Evolutionary conservation across 2,329 filamentous ascomycete species (phyloP), one percentile per base, ranked within the genome.

Genomic region (Penicillium psychrosexuale): DNA sequence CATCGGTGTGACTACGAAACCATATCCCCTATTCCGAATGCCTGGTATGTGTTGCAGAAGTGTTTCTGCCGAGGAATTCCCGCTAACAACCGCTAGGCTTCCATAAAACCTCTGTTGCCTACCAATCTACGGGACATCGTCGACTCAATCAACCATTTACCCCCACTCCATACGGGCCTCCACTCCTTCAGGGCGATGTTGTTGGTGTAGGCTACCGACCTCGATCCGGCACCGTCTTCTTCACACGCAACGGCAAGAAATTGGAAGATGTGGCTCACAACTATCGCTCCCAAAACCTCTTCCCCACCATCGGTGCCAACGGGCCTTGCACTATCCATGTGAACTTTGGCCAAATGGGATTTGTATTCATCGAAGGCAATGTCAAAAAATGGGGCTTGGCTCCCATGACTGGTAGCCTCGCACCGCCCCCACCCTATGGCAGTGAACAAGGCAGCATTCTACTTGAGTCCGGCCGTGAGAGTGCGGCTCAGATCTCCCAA

Each of bases 351-450:
- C 94, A 99, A 72, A 90, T 94, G 69, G 94, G 94, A 33, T 99
- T 97, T 69, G 94, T 99, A 46, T 99, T 97, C 69, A 97, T 99
- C 65, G 94, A 99, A 75, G 94, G 93, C 59, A 99, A 99, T 68
- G 94, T 99, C 57, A 99, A 99, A 84, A 99, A 97, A 80, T 99
- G 94, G 94, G 94, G 94, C 2, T 79, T 99, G 52, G 94, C 94
- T 45, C 94, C 94, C 5, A 95, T 95, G 83, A 97, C 91, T 1
- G 94, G 94, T 56, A 96, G 91, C 67, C 81, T 99, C 56, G 94
- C 94, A 28, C 94, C 94, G 15, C 94, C 94, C 40, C 94, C 94
- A 47, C 94, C 94, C 1, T 99, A 99, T 70, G 94, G 94, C 45
- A 96, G 91, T 59, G 94, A 97, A 76, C 91, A 96, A 75, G 94